Percentiles rank a stretch among this genome's conserved stretches.
Evolutionary conservation across 2,329 filamentous ascomycete genomes (phyloP).

Genomic region (Sarocladium oryzae): DNA sequence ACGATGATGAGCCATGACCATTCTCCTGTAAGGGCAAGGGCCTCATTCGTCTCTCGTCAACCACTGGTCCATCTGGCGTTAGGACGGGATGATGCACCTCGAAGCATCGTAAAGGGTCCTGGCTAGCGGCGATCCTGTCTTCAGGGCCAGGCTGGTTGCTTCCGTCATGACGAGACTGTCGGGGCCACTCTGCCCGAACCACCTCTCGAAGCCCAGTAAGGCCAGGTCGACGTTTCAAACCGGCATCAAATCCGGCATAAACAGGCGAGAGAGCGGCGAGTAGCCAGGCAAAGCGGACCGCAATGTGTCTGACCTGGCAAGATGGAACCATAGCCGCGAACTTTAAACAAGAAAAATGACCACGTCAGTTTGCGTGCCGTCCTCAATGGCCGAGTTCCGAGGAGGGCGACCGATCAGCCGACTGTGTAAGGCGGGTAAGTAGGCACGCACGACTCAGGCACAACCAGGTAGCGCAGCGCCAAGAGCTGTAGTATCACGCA

Average conservation of each 20-base stretch:
- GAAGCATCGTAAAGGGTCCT: slow-evolving; percentile 45
- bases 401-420: not conserved
- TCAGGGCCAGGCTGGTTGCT: not conserved
- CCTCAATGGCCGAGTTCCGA: slow-evolving; percentile 1
- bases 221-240: not conserved
- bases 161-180: not conserved
- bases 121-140: not conserved
- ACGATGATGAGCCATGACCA: slow-evolving; percentile 21
- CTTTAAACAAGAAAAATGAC: not conserved
- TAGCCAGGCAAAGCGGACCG: slow-evolving; percentile 3
- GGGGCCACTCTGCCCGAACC: not conserved
- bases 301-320: not conserved
- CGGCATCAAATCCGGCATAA: slow-evolving; percentile 2
- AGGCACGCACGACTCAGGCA: not conserved
- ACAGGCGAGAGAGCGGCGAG: not conserved
- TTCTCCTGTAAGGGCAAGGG: slow-evolving; percentile 9
- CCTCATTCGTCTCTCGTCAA: slow-evolving; percentile 10
- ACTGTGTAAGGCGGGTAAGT: not conserved
- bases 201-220: not conserved
- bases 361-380: not conserved
- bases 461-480: not conserved
- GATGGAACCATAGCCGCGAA: not conserved
- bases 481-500: not conserved
- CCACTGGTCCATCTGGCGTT: slow-evolving; percentile 33
- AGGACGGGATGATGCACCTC: slow-evolving; percentile 63